Conservation (phyloP, 306 rosid species). For the barrel medic (Medicago truncatula) region DNA sequence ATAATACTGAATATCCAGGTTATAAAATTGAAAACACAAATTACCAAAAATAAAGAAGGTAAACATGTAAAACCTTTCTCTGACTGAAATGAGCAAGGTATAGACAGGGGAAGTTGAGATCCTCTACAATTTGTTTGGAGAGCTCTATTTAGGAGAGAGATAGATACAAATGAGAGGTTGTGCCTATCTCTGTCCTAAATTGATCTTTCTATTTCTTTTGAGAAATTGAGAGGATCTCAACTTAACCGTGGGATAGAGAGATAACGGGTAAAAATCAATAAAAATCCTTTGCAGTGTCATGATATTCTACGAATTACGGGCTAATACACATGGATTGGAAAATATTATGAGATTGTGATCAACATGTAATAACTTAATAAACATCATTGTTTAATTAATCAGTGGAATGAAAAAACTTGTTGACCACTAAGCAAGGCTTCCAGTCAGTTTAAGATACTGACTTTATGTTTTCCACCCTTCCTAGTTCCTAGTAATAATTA, state of each 20-base stretch:
- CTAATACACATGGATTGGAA: conserved; percentile 20
- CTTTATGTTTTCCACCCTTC: conserved; percentile 1
- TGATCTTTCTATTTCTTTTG: background rate
- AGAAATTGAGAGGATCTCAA: background rate
- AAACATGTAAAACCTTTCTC: conserved; percentile 26
- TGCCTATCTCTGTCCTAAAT: background rate
- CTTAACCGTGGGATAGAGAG: background rate
- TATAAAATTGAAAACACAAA: conserved; percentile 6
- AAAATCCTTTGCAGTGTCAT: background rate
- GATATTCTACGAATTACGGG: conserved; percentile 19
- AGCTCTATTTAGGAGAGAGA: background rate
- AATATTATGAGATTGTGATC: conserved; percentile 29
- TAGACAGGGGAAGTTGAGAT: conserved; percentile 2
- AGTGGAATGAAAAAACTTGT: conserved; percentile 6
- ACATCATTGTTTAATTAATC: conserved; percentile 19
- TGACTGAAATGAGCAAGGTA: conserved; percentile 12
- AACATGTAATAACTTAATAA: background rate
- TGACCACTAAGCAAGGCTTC: conserved; percentile 19
- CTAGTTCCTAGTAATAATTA: conserved; percentile 10
- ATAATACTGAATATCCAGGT: conserved; percentile 13
- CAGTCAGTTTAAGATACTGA: conserved; percentile 14
- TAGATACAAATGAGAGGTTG: background rate
- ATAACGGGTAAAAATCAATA: conserved; percentile 23
- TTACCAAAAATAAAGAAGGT: conserved; percentile 11
- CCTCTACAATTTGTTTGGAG: background rate